phyloP scores from a whole-genome alignment of 768 basidiomycete genomes.

The Boletales sp. region DNA sequence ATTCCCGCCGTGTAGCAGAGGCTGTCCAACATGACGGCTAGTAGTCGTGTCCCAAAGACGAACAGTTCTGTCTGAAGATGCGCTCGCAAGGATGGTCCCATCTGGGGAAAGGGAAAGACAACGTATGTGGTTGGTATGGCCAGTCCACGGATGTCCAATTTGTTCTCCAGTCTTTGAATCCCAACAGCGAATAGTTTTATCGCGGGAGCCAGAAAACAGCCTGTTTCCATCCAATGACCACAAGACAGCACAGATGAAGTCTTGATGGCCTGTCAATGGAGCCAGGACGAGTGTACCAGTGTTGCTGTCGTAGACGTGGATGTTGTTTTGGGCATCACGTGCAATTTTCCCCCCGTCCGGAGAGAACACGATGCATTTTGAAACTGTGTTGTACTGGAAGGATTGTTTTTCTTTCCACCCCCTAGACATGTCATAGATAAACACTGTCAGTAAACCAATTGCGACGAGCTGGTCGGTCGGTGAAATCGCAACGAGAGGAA shows the following conservation, averaged over 20 bases:
- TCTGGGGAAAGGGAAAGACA: no score
- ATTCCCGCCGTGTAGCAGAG: neutral
- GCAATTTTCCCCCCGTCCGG: neutral
- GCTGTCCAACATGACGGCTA: neutral
- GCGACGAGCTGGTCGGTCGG: neutral
- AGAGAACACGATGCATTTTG: slow-evolving; percentile 1
- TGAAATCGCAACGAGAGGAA: neutral
- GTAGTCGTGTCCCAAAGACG: neutral
- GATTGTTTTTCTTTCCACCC: neutral
- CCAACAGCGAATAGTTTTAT: neutral
- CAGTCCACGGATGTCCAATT: neutral
- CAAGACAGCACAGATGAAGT: neutral
- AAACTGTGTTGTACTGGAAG: neutral
- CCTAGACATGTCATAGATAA: neutral
- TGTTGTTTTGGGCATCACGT: accelerated
- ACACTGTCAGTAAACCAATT: neutral
- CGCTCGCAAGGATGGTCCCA: neutral
- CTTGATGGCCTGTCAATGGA: neutral
- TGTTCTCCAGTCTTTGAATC: neutral
- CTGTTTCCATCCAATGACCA: neutral
- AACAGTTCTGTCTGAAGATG: neutral
- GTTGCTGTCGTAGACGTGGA: slow-evolving; percentile 1
- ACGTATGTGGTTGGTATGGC: no score
- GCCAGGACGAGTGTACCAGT: neutral
- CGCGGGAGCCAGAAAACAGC: neutral